Evolutionary conservation across 371 early-diverging fungal species (phyloP).

Genomic region (Mucor racemosus): DNA sequence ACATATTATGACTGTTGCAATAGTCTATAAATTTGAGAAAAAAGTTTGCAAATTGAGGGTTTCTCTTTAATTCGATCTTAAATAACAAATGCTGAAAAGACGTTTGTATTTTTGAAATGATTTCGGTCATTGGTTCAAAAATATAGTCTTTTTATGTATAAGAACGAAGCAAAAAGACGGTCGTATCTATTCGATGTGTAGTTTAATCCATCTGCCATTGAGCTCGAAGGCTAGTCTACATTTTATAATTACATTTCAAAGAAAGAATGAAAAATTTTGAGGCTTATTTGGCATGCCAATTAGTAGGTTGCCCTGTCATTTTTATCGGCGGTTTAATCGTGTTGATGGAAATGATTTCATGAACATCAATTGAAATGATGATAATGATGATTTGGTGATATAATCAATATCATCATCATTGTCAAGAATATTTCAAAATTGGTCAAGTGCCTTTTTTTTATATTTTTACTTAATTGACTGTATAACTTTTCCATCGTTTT

Average conservation of each 20-base stretch:
- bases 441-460: no score
- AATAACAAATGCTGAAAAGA: conserved; percentile 18
- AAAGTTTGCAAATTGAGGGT: conserved; percentile 18
- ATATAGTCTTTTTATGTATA: conserved; percentile 19
- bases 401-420: no score
- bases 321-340: neutral
- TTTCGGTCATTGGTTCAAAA: conserved; percentile 10
- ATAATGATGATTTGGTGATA: no score
- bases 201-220: conserved; percentile 36
- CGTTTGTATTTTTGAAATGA: conserved; percentile 15
- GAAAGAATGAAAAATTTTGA: conserved; percentile 14
- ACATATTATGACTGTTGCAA: neutral
- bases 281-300: neutral
- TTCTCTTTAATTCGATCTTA: conserved; percentile 39
- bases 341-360: neutral
- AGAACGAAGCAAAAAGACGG: conserved; percentile 24
- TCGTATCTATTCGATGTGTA: conserved; percentile 45
- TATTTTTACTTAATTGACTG: no score
- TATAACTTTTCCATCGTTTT: no score
- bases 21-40: conserved; percentile 8
- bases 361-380: no score
- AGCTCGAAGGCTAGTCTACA: conserved; percentile 40
- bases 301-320: neutral
- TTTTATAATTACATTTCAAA: neutral
- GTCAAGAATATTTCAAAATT: no score